A percentile compares a stretch with the other conserved stretches of the same genome.
Evolutionary conservation across 306 rosid genomes (phyloP).

Genomic region (Betula pendula): DNA sequence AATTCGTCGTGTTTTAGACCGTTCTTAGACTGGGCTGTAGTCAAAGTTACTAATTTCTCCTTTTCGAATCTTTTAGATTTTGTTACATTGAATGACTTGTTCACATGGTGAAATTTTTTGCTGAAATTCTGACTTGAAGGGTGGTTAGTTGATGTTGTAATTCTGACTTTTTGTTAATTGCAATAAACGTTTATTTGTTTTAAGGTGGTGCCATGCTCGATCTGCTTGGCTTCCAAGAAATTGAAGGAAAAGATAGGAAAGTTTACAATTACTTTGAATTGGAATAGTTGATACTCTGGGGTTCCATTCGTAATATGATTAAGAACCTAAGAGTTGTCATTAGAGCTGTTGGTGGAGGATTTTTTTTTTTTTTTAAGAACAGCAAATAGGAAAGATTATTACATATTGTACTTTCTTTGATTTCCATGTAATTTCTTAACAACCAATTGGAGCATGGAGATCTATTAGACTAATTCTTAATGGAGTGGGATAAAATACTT

Average conservation of each 20-base stretch:
- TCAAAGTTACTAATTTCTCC: no score
- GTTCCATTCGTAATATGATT: not conserved
- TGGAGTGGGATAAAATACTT: not conserved
- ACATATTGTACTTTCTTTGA: not conserved
- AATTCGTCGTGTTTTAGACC: no score
- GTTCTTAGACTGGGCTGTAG: no score
- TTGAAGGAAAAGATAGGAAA: not conserved
- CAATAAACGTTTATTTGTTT: not conserved
- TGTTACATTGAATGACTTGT: no score
- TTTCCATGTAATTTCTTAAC: not conserved
- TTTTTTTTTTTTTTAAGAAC: not conserved
- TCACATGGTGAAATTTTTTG: no score
- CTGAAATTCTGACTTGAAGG: no score
- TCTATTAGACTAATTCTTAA: not conserved
- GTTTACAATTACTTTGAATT: not conserved
- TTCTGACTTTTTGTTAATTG: not conserved
- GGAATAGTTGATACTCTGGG: not conserved
- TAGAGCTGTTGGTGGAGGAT: no score
- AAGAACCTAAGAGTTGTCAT: no score
- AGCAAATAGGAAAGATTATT: not conserved
- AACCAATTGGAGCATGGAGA: not conserved
- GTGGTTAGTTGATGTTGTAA: not conserved
- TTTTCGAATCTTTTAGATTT: no score
- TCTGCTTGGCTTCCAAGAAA: not conserved
- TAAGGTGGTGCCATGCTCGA: not conserved